Evolutionary conservation across 208 protist genomes (phyloP), one percentile per base, ranked within the genome.

Genomic region (Crithidia sp.): DNA sequence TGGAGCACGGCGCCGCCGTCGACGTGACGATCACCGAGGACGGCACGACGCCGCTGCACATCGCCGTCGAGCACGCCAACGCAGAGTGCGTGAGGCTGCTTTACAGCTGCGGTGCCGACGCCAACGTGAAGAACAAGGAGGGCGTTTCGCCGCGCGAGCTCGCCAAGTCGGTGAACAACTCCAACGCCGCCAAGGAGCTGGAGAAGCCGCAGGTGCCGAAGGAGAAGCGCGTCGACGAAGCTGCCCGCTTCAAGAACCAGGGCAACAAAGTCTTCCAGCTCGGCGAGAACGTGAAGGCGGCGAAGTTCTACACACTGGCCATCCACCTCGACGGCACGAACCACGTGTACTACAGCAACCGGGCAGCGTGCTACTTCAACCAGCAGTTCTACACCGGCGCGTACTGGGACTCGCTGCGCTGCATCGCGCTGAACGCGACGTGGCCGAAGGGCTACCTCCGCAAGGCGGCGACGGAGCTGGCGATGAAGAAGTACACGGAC

Each of bases 401-500:
- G 14, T 92, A 97, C 64, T 93, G 86, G 76, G 97, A 99, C 68
- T 82, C 96, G 7, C 45, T 85, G 43, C 88, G 94, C 37, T 95
- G 91, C 60, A 85, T 98, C 56, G 41, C 81, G 7, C 82, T 99
- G 28, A 85, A 95, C 50, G 78, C 94, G 0, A 77, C 86, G 40
- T 99, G 95, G 93, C 74, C 93, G 9, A 97, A 97, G 83, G 96
- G 95, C 49, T 99, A 98, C 77, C 83, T 96, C 37, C 91, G 97
- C 57, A 94, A 93, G 78, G 88, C 83, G 14, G 89, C 89, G 7
- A 92, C 89, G 0, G 82, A 92, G 67, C 74, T 94, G 2, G 89
- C 84, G 19, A 62, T 96, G 69, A 90, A 91, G 55, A 79, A 67
- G 49, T 84, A 85, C 61, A 83, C 81, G 7, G 92, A 95, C 40